Base-by-base conservation (phyloP, 768 basidiomycete species). In the Infundibulicybe gibba region DNA sequence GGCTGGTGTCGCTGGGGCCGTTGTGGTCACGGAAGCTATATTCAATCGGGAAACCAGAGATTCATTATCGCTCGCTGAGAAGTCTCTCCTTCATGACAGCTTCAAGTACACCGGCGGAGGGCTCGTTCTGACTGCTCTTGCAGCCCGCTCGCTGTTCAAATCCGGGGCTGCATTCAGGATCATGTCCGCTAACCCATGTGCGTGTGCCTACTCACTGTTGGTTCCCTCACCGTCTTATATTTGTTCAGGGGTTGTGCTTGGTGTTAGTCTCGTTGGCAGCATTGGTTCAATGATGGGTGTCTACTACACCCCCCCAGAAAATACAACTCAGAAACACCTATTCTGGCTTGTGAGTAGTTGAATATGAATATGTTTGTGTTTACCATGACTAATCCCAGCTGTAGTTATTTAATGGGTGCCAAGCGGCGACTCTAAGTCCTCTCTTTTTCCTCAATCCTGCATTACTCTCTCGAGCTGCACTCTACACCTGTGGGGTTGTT, bases 381-480 rank as follows among this genome's bases (percentile, higher is more conserved):
- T 30, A 35, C 42, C 30, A 21, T 16, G 15, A 40, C 9, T 34
- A 15, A 17, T 30, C 1, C 12, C 3, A 47, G 17, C 13, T 30
- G 25, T 48, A 90, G 87, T 83, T 82, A 3, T 94, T 95, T 66
- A 90, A 93, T 52, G 83, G 76, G 3, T 90, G 81, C 61, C 92
- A 94, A 68, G 89, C 89, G 6, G 86, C 89, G 6, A 90, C 88
- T 2, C 72, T 95, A 35, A 87, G 86, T 51, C 92, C 92, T 2
- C 62, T 95, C n/a, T 92, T 91, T 70, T 93, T 94, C 76, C 64
- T 93, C 40, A 84, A 74, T 57, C 92, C 92, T 2, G 90, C 88
- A 11, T 77, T 94, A 52, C 76, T 95, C 42, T 85, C 86, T 14
- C 82, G 92, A 25, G 92, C 92, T 8, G 92, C 90, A 5, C 69